phyloP scores from a whole-genome alignment of 1,139 yeast species.

The Scheffersomyces cryptocercus region DNA sequence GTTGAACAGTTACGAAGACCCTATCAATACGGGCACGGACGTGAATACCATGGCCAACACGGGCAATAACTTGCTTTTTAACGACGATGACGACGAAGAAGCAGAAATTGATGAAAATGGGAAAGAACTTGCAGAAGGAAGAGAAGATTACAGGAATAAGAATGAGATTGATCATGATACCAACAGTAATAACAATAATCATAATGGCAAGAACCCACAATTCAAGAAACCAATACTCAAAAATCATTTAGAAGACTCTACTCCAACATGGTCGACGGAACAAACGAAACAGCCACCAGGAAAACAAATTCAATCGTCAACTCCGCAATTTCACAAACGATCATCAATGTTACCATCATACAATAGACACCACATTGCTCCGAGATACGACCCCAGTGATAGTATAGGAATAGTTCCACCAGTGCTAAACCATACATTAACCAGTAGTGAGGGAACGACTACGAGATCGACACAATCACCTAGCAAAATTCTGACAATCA shows the following conservation, averaged over 20 bases:
- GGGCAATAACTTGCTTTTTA: slow-evolving; percentile 9
- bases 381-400: slow-evolving; percentile 25
- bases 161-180: not conserved
- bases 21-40: slow-evolving; percentile 21
- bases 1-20: slow-evolving; percentile 58
- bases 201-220: not conserved
- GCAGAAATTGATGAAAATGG: slow-evolving; percentile 7
- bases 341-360: slow-evolving; percentile 13
- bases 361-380: slow-evolving; percentile 5
- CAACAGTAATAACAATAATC: not conserved
- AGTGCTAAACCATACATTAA: slow-evolving; percentile 14
- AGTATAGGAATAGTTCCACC: slow-evolving; percentile 27
- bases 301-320: slow-evolving; percentile 30
- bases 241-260: slow-evolving; percentile 29
- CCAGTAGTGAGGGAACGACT: slow-evolving; percentile 8
- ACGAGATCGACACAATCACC: slow-evolving; percentile 9
- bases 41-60: slow-evolving; percentile 19
- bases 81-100: slow-evolving; percentile 13
- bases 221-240: slow-evolving; percentile 26
- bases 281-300: slow-evolving; percentile 19
- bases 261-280: slow-evolving; percentile 43
- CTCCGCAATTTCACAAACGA: slow-evolving; percentile 33
- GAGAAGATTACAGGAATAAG: not conserved
- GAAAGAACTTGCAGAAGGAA: slow-evolving; percentile 2
- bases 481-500: slow-evolving; percentile 24